phyloP scores from a whole-genome alignment of 768 basidiomycete genomes.

The Amanita phalloides region DNA sequence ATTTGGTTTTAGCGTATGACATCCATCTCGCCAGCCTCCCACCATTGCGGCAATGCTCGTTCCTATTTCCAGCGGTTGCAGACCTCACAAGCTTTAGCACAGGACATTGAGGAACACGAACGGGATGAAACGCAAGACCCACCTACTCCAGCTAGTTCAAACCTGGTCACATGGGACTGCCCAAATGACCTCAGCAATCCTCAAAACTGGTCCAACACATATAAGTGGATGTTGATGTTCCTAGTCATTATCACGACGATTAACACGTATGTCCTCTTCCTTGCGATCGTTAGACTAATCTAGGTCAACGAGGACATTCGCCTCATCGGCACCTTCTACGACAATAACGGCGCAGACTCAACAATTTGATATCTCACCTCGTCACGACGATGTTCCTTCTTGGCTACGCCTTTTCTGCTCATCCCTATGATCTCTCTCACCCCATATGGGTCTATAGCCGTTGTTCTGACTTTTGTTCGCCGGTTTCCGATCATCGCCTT shows the following conservation, averaged over 20 bases:
- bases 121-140: conserved; percentile 17
- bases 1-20: too few species aligned
- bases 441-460: conserved; percentile 20
- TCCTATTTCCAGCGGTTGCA: too few species aligned
- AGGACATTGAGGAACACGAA: too few species aligned
- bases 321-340: conserved; percentile 44
- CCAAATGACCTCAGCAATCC: conserved; percentile 46
- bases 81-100: too few species aligned
- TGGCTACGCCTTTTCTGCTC: conserved; percentile 32
- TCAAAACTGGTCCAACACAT: conserved; percentile 34
- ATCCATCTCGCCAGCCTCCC: too few species aligned
- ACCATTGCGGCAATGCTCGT: too few species aligned
- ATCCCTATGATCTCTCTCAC: neutral
- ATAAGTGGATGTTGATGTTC: conserved; percentile 38
- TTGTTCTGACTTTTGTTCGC: conserved; percentile 25
- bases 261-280: conserved; percentile 35
- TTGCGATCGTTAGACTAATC: too few species aligned
- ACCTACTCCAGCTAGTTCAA: conserved; percentile 5
- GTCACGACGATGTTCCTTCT: conserved; percentile 39
- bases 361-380: conserved; percentile 29
- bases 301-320: conserved; percentile 34
- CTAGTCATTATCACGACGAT: conserved; percentile 36
- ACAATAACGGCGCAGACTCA: conserved; percentile 21
- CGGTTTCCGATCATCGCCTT: conserved; percentile 38
- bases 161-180: conserved; percentile 38